Conservation (phyloP, 495 filamentous ascomycete species). For the Daldinia concentrica region DNA sequence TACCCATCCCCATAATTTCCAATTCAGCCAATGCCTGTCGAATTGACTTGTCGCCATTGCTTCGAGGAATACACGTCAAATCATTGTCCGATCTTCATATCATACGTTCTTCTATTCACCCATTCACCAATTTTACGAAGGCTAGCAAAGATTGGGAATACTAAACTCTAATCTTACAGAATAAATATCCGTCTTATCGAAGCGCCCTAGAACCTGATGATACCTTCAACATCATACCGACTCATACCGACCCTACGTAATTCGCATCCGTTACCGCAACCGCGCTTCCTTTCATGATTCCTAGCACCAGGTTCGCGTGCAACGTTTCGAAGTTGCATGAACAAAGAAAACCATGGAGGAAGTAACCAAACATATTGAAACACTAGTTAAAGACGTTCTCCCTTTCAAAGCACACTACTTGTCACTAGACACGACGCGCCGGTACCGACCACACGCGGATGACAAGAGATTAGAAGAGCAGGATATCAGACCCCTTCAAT, state of each 20-base stretch:
- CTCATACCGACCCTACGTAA: constrained; percentile 5
- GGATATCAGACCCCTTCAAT: constrained; percentile 52
- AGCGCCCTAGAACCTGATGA: constrained; percentile 32
- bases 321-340: constrained; percentile 46
- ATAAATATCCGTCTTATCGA: constrained; percentile 34
- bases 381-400: constrained; percentile 54
- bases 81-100: constrained; percentile 8
- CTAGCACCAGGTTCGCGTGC: constrained; percentile 39
- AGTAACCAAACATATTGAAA: constrained; percentile 56
- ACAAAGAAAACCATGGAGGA: constrained; percentile 59
- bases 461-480: constrained; percentile 54
- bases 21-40: constrained; percentile 34
- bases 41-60: constrained; percentile 15
- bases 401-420: constrained; percentile 56
- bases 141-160: constrained; percentile 13
- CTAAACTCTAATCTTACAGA: constrained; percentile 35
- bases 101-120: constrained; percentile 13
- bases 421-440: constrained; percentile 50
- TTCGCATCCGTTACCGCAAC: constrained; percentile 17
- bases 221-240: constrained; percentile 25
- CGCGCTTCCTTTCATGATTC: constrained; percentile 38
- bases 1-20: constrained; percentile 22
- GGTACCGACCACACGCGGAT: constrained; percentile 47
- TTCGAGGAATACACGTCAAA: constrained; percentile 20
- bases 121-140: constrained; percentile 12